Base-by-base conservation (phyloP, 768 basidiomycete genomes). In the Rhodotorula taiwanensis region DNA sequence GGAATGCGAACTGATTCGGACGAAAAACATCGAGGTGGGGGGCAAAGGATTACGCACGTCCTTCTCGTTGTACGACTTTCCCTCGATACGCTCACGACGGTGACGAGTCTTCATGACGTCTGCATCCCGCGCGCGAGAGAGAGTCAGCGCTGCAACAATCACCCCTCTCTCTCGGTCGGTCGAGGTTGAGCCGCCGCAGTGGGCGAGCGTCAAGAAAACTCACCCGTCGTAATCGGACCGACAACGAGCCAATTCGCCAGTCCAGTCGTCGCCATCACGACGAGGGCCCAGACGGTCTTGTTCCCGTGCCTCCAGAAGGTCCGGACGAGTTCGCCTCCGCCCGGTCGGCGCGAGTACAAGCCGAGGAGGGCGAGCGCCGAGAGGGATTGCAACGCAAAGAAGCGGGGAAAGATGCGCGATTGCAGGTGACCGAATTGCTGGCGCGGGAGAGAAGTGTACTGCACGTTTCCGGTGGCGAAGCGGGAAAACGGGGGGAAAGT, bases 391-490 rank as follows among this genome's bases (percentile, higher is more conserved):
- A 63, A 42, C 21, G 52, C 23, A 43, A 69, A 70, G 52, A 58
- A 70, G 33, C 45, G 45, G 4, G 71, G 71, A 53, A 70, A 70
- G 36, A 64, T 52, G n/a, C 49, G 39, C n/a, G 58, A 51, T 39
- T 72, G 71, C 9, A 72, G 69, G 44, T 58, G 44, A 34, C 66
- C 69, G 56, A 72, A 72, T 27, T 61, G 58, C 43, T 59, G 57
- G 14, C 71, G 64, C 27, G 66, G 62, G 36, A 72, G 65, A 28
- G 51, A 45, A 15, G 45, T 43, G 66, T 67, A 72, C n/a, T n/a
- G n/a, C n/a, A n/a, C n/a, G n/a, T n/a, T n/a, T n/a, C n/a, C n/a
- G 27, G 66, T 52, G 44, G 5, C 20, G 43, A 48, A 15, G 45
- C 8, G 13, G 27, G 30, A 25, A 5, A 49, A 39, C 15, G 25